Evolutionary conservation across 2,329 filamentous ascomycete species (phyloP), one percentile per base, ranked within the genome.

Genomic region (Xylariaceae sp.): DNA sequence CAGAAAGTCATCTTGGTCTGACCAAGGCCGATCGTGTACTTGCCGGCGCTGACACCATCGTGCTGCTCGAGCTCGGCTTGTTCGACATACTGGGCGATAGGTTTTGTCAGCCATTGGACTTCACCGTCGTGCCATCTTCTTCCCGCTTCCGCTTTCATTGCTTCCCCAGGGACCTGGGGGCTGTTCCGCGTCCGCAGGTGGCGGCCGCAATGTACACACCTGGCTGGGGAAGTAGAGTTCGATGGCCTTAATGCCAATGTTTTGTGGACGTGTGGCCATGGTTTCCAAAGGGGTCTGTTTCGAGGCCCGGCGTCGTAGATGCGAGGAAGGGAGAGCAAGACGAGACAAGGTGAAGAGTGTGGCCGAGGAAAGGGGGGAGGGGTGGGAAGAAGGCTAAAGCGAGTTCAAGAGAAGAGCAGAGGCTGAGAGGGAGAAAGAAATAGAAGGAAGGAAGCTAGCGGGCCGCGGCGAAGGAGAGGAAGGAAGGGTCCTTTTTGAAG

Each of bases 1-100:
- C 89, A 92, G 76, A 94, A 94, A 79, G 85, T 86, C 89, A 94
- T 94, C 77, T 88, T 90, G 70, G 87, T 92, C 81, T 94, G 89
- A 67, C 89, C 89, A 53, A 94, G 86, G 72, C 89, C 89, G 75
- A 94, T 92, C 68, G 89, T 94, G 80, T 94, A 94, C 77, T 94
- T 94, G 63, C 89, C 89, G 53, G 84, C 72, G 71, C 81, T 81
- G 67, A 89, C 88, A 71, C 88, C 88, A 82, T 94, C 89, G 75
- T 90, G 89, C 75, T 89, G 88, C 74, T 92, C 88, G 60, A 94
- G 82, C 72, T 92, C 88, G 54, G 78, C 72, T 76, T 94, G 89
- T 70, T 92, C 87, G 67, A 94, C 88, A 75, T 89, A 94, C 88
- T 92, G 60, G 30, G 52, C 43, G 48, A 42, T 41, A 55, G 58